Evolutionary conservation across 805 yeast species (phyloP).

Genomic region (Wickerhamomyces bovis): DNA sequence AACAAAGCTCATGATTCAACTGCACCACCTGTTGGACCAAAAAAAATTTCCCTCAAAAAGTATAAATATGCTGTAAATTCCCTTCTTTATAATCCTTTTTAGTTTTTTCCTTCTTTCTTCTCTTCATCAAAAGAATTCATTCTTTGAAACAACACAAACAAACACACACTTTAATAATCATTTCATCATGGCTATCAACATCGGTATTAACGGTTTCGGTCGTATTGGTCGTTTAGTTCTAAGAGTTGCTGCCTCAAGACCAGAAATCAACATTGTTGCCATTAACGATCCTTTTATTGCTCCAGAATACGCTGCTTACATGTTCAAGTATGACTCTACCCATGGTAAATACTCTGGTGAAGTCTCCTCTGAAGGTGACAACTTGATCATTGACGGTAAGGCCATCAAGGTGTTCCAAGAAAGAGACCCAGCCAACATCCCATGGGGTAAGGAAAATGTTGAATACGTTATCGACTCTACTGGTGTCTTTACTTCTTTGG

Average conservation of each 20-base stretch:
- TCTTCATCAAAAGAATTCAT: not conserved
- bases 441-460: conserved; percentile 60
- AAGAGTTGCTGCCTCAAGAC: conserved; percentile 54
- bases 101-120: not conserved
- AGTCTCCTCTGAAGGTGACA: conserved; percentile 46
- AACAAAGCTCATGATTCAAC: not conserved
- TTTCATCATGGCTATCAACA: conserved; percentile 39
- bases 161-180: not conserved
- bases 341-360: conserved; percentile 60
- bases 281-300: conserved; percentile 67
- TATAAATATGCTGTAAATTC: not conserved
- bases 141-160: not conserved
- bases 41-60: not conserved
- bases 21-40: not conserved
- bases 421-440: conserved; percentile 61
- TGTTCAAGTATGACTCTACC: conserved; percentile 71
- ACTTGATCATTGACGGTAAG: conserved; percentile 48
- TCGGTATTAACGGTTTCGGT: conserved; percentile 73
- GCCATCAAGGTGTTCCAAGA: conserved; percentile 50
- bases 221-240: conserved; percentile 66
- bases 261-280: conserved; percentile 52
- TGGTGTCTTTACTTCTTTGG: conserved; percentile 63
- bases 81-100: not conserved
- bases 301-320: conserved; percentile 64
- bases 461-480: conserved; percentile 67